Base-by-base conservation (phyloP, 208 protist genomes). In the Trypanosoma mega region DNA sequence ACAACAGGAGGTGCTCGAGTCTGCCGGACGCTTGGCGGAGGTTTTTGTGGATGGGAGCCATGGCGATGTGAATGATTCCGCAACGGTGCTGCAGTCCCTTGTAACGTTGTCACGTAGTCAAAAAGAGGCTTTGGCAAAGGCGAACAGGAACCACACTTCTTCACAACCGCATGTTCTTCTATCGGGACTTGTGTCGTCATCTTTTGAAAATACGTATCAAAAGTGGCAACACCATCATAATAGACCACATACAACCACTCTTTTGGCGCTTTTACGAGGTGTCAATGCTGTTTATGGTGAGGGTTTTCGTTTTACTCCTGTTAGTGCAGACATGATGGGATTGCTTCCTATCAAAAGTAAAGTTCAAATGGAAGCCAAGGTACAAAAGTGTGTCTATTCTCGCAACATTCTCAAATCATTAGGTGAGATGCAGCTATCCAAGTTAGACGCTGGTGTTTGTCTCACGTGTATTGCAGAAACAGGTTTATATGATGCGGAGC, bases 351-450 rank as follows among this genome's bases (percentile, higher is more conserved):
- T 79, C 14, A 93, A 93, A 48, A 79, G 74, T 20, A 85, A 89
- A 44, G 62, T 93, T 0, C 76, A 90, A 23, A 93, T 96, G 87
- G 87, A 93, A 63, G 84, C 90, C 1, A 93, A 93, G 60, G 57
- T 96, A 63, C 86, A 93, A 60, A 83, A 85, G 26, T 92, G 85
- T 61, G 5, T 46, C 0, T 78, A 81, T 21, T 76, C 87, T 8
- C 76, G 87, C 20, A 76, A 78, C n/a, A 74, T 96, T 4, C 51
- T 96, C 7, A 68, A 52, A 9, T 51, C 69, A 2, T 58, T 96
- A 53, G 65, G 78, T 6, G 53, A 68, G 11, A 71, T 75, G 46
- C 68, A 80, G 18, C 37, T 96, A 3, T 87, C 72, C 39, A 84
- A 76, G 30, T 53, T 90, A 0, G 90, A 96, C 53, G 90, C 90